Evolutionary conservation across 345 rosid genomes (phyloP).

Genomic region (Corymbia maculata): DNA sequence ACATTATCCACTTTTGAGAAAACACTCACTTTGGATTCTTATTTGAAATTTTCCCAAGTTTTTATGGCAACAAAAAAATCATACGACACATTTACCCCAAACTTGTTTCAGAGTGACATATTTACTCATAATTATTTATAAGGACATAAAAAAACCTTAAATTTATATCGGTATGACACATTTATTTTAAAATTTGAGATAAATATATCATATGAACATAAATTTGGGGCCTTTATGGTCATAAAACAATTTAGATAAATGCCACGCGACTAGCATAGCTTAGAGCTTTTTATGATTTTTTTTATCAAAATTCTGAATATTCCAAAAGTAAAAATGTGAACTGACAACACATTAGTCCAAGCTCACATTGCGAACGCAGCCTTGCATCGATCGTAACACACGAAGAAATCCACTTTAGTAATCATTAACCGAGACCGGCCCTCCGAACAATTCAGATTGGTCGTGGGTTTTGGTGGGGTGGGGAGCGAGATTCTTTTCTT

Average conservation of each 20-base stretch:
- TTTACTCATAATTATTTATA: no score
- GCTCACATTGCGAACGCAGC: not conserved
- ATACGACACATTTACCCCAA: no score
- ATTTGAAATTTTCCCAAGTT: no score
- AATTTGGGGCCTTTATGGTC: no score
- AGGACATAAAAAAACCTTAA: no score
- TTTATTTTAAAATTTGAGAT: no score
- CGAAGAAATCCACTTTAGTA: not conserved
- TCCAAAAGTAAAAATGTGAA: not conserved
- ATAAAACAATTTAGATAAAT: no score
- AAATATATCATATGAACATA: no score
- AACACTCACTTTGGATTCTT: no score
- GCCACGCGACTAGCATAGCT: not conserved
- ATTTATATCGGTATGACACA: rapidly evolving
- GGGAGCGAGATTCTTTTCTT: not conserved
- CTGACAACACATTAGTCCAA: not conserved
- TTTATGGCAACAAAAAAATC: no score
- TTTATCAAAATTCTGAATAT: not conserved
- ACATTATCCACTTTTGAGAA: no score
- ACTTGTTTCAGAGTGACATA: rapidly evolving
- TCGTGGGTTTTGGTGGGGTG: not conserved
- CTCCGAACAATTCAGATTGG: not conserved
- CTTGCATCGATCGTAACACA: not conserved
- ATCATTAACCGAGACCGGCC: not conserved
- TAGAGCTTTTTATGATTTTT: not conserved